These are phyloP conservation scores for Globisporangium paroecandrum DNA, from an alignment of 352 stramenopile genomes.

Conservation along the genomic window DNA sequence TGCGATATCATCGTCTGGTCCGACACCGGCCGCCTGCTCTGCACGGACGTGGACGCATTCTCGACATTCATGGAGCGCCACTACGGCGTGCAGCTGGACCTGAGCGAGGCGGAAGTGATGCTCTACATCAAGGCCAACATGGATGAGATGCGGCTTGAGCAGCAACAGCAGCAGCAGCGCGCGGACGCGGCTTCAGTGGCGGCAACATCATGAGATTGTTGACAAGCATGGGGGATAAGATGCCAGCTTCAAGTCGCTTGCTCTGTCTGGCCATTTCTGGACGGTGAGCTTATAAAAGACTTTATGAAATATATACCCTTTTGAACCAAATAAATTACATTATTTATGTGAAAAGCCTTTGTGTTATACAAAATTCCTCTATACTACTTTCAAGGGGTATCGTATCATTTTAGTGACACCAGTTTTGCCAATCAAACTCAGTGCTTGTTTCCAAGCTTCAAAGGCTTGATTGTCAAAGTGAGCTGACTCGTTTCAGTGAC, in stretches of 20 bases:
- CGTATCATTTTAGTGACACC: neutral
- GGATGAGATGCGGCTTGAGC: constrained; percentile 47
- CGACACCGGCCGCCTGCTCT: constrained; percentile 57
- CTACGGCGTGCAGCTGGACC: constrained; percentile 65
- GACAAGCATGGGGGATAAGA: neutral
- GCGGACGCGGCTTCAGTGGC: neutral
- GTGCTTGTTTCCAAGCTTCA: neutral
- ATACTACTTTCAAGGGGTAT: neutral
- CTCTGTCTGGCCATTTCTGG: neutral
- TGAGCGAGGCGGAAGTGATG: constrained; percentile 56
- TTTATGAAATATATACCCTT: neutral
- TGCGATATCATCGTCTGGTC: constrained; percentile 69
- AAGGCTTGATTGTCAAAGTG: neutral
- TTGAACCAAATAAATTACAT: neutral
- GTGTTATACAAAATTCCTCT: neutral
- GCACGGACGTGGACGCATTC: constrained; percentile 61
- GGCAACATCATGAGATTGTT: neutral
- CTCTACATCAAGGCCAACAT: constrained; percentile 71
- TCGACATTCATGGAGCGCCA: constrained; percentile 55
- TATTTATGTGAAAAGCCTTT: neutral
- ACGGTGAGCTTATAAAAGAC: neutral
- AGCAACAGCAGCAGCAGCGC: constrained; percentile 14
- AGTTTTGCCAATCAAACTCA: neutral
- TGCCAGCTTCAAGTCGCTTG: neutral
- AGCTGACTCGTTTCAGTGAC: neutral